Base-by-base conservation (phyloP, 331 rosid species). In the Quercus lobata region DNA sequence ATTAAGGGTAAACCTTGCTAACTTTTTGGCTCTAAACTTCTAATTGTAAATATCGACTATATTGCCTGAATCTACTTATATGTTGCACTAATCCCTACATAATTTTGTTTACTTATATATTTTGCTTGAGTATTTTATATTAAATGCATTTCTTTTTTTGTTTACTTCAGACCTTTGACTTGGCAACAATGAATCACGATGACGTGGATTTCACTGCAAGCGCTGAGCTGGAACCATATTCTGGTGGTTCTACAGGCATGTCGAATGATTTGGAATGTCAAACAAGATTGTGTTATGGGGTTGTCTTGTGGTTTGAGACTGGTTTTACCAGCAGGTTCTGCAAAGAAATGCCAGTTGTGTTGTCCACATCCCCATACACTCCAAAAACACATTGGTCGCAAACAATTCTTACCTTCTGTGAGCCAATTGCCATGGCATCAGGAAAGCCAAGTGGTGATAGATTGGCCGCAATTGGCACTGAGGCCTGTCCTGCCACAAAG, bases 261-360 rank as follows among this genome's bases (percentile, higher is more conserved):
- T 29, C 35, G 21, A 53, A 54, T 12, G 68, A 80, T 21, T 80
- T 49, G 55, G 85, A 85, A 62, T 88, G 82, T 19, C 80, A 73
- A 82, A 71, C 90, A 61, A 77, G 87, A 68, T 78, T 78, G 89
- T 95, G 98, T 77, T 85, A 88, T 73, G 98, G 99, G 35, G 87
- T 86, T 79, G 90, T 96, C 65, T 75, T 96, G 76, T 93, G 99
- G 99, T 96, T 96, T 82, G 97, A 93, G 72, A 93, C 98, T 30
- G 96, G 98, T 63, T 93, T 96, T 69, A 89, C 97, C 24, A 82
- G 87, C 85, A 86, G 93, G 76, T 95, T 93, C 88, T 95, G 98
- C 88, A 84, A 41, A 52, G 96, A 93, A 88, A 69, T 73, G 80
- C 89, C 93, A 7, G 88, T 89, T n/a, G 84, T 87, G 82, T 81